Percentiles rank a stretch among this genome's conserved stretches.
These are phyloP conservation scores for Botrytis porri DNA, from an alignment of 2,329 filamentous ascomycete species.

Conservation along the genomic window DNA sequence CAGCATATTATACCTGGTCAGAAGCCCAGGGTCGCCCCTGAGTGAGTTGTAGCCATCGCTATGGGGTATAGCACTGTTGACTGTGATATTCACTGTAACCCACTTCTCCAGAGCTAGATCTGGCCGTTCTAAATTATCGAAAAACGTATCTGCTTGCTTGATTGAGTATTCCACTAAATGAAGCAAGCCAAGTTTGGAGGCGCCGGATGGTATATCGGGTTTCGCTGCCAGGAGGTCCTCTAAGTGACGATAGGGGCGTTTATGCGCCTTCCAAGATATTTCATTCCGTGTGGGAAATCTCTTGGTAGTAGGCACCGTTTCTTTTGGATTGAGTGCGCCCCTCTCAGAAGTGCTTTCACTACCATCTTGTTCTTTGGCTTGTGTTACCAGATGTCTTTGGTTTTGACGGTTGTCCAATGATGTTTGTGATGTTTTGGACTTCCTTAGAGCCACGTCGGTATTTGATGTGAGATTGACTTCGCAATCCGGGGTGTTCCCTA, in stretches of 20 bases:
- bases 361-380: neutral
- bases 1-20: neutral
- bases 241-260: slow-evolving; percentile 1
- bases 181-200: neutral
- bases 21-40: neutral
- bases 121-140: slow-evolving; percentile 6
- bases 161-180: neutral
- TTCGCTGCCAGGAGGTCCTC: neutral
- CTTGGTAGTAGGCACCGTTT: neutral
- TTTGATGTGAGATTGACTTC: neutral
- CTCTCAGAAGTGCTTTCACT: neutral
- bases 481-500: neutral
- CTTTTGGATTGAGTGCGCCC: neutral
- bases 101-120: slow-evolving; percentile 15
- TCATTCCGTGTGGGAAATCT: neutral
- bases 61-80: neutral
- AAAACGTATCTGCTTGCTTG: slow-evolving; percentile 7
- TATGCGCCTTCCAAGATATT: neutral
- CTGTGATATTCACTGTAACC: neutral
- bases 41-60: neutral
- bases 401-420: neutral
- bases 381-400: neutral
- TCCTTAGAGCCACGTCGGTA: neutral
- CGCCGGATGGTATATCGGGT: slow-evolving; percentile 1
- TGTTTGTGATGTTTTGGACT: neutral